Conservation (phyloP, 129 eudicot genomes). For the Erigeron canadensis region DNA sequence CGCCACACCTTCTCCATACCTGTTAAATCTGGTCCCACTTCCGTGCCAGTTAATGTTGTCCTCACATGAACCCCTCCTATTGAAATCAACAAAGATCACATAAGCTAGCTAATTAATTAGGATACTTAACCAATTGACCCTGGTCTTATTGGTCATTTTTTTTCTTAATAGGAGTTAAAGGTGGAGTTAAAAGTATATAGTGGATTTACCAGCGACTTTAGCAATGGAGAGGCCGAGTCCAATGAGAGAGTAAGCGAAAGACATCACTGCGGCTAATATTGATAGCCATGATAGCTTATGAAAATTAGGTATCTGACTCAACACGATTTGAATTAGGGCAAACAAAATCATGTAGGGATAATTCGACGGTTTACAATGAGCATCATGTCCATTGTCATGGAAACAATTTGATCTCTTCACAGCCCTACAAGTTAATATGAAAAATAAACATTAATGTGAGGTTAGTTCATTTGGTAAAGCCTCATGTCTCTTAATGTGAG, state of each 20-base stretch:
- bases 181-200: neutral
- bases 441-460: too few relatives aligned
- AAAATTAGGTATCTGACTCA: conserved; percentile 87
- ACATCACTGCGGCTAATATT: conserved; percentile 83
- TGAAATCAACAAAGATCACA: neutral
- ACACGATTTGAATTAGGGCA: conserved; percentile 55
- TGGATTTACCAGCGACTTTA: conserved; percentile 27
- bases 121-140: neutral
- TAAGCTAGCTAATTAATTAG: neutral
- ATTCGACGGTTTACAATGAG: conserved; percentile 44
- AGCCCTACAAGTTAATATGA: conserved; percentile 56
- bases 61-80: conserved; percentile 43
- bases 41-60: conserved; percentile 61
- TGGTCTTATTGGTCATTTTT: neutral
- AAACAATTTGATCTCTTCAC: conserved; percentile 74
- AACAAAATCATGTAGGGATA: conserved; percentile 69
- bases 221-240: conserved; percentile 89
- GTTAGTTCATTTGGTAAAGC: too few relatives aligned
- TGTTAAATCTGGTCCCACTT: conserved; percentile 57
- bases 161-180: too few relatives aligned
- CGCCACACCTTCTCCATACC: conserved; percentile 70
- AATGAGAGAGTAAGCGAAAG: conserved; percentile 82
- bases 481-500: too few relatives aligned
- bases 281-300: conserved; percentile 89
- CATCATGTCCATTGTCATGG: conserved; percentile 57